Base-by-base conservation (phyloP, 306 rosid genomes). In the Glycine latifolia region DNA sequence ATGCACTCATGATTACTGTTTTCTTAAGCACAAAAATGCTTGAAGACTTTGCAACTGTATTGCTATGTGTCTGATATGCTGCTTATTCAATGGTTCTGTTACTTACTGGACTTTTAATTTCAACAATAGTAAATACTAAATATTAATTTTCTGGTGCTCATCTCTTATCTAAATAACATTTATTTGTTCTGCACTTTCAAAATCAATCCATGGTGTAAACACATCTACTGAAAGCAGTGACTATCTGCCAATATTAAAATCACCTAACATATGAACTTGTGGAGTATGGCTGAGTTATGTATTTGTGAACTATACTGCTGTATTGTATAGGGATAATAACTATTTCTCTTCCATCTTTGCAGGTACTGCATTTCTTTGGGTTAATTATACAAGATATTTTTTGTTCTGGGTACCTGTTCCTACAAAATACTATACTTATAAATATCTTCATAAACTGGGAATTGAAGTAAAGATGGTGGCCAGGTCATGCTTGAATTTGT, bases 401-500 rank as follows among this genome's bases (percentile, higher is more conserved):
- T 46, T 55, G 65, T 49, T 79, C 84, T 63, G 75, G 69, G n/a
- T 60, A 65, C 70, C 43, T 6, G 31, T 31, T 16, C 12, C 73
- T 81, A 12, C 69, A 54, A 74, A 5, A 41, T 48, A 71, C 82
- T 0, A 49, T 7, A 43, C 47, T 43, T 43, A 2, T 15, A 37
- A 7, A 49, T 20, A 53, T 46, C 67, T 86, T 69, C 39, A 75
- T 20, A 73, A 81, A 58, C 52, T 39, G 73, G 80, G 63, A 43
- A 80, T 53, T 75, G 20, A 37, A 50, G 10, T 73, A 83, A 86
- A 63, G 73, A 94, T 92, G 95, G 79, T 87, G 54, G 86, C 87
- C 71, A 89, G 89, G 68, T 89, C 97, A 70, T 82, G 81, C 87
- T 68, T 85, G 47, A 88, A 87, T 86, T 86, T 91, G 85, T 75